A percentile compares a stretch with the other conserved stretches of the same genome.
These are phyloP conservation scores for Alternaria incomplexa DNA, from an alignment of 2,329 filamentous ascomycete genomes.

Conservation along the genomic window DNA sequence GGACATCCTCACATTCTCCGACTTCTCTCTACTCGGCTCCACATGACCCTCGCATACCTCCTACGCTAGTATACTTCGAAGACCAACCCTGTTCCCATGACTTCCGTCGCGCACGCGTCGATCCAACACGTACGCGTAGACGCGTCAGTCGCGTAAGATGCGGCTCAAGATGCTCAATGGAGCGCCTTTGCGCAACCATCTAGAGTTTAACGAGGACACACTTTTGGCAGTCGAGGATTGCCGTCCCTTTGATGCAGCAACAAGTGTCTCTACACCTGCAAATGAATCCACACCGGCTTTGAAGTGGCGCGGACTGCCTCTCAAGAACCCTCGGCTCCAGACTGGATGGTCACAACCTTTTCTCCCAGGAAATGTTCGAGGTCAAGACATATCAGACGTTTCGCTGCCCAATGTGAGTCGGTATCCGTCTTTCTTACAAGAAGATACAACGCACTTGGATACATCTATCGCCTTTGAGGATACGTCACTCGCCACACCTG, in stretches of 20 bases:
- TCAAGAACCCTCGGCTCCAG: constrained; percentile 22
- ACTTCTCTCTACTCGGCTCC: neutral
- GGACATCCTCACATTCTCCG: constrained; percentile 7
- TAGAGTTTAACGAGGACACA: constrained; percentile 62
- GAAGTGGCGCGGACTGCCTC: constrained; percentile 40
- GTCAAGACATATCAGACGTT: constrained; percentile 4
- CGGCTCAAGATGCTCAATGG: constrained; percentile 62
- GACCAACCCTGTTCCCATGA: neutral
- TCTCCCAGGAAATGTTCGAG: constrained; percentile 19
- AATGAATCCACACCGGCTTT: constrained; percentile 12
- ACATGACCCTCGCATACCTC: neutral
- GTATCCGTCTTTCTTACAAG: constrained; percentile 9
- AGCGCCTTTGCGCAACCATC: constrained; percentile 61
- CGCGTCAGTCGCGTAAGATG: constrained; percentile 21
- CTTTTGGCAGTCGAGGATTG: constrained; percentile 61
- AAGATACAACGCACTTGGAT: constrained; percentile 33
- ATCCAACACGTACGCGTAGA: neutral
- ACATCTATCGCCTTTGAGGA: constrained; percentile 30
- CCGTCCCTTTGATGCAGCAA: constrained; percentile 38
- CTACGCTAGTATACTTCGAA: neutral
- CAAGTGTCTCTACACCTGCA: neutral
- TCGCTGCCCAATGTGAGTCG: constrained; percentile 26
- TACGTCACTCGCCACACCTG: constrained; percentile 19
- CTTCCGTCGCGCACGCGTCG: neutral
- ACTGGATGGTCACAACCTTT: constrained; percentile 44